Base-by-base conservation (phyloP, 75 land plant genomes). In the Selaginella tamariscina region DNA sequence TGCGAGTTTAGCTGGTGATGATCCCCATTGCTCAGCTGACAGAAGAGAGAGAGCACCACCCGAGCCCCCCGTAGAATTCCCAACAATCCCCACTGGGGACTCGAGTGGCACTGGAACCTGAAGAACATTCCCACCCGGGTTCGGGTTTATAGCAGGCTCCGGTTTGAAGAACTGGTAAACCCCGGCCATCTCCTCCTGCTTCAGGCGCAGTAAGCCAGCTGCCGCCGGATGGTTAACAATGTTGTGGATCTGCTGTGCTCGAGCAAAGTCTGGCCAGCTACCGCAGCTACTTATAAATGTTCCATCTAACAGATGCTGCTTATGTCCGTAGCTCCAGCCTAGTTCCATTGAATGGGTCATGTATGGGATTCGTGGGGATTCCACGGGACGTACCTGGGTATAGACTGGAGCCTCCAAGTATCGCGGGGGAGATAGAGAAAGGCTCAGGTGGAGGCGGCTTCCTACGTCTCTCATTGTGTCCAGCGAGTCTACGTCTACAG, bases 401-500 rank as follows among this genome's bases (percentile, higher is more conserved):
- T n/a, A n/a, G n/a, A n/a, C n/a, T 5, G 49, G 49, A 39, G 49
- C 5, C 5, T 39, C 49, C 49, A 5, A 39, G 15, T 5, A 39
- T 39, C 49, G 49, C 5, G 49, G 49, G 15, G 15, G 49, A 15
- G 49, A 39, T 39, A 5, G 15, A 5, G 49, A 39, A 39, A 5
- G 49, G 49, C 5, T 39, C 49, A 15, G 49, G 49, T 15, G 80
- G 79, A 64, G 67, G 85, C 56, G 88, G 84, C 74, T 87, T 87
- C 64, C 91, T 66, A 29, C 91, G 68, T 30, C 91, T 67, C 64
- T 82, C 81, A 39, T 87, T 87, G 77, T 87, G 91, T 15, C 88
- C 91, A 0, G 91, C 91, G 32, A 87, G 33, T 56, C 91, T 59
- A 62, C 97, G 79, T 33, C 97, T 88, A 65, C 97, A 91, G 63